A percentile compares a stretch with the other conserved stretches of the same genome.
Conservation (phyloP, 176 grass and related monocot genomes). For the Zea mays region Zm-B73-REFERENCE-NAM-5.0 NC_050096.1:49943001-49943500, state of each 20-base stretch:
- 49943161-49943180: constrained; percentile 20
- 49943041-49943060: not conserved
- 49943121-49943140: not conserved
- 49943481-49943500: not conserved
- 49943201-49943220: not conserved
- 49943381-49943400: not conserved
- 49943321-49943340: constrained; percentile 13
- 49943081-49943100: constrained; percentile 23
- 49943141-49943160: not conserved
- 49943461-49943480: not conserved
- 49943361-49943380: constrained; percentile 11
- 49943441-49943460: too few relatives aligned
- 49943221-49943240: not conserved
- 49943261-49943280: not conserved
- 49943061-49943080: not conserved
- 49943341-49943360: constrained; percentile 1
- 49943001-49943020: constrained; percentile 13
- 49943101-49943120: not conserved
- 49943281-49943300: not conserved
- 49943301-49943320: not conserved
- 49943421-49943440: not conserved
- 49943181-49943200: not conserved
- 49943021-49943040: not conserved
- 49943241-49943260: not conserved
- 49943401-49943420: not conserved